Conservation (phyloP, 1,284 basidiomycete species). For the Jaminaea rosea region DNA sequence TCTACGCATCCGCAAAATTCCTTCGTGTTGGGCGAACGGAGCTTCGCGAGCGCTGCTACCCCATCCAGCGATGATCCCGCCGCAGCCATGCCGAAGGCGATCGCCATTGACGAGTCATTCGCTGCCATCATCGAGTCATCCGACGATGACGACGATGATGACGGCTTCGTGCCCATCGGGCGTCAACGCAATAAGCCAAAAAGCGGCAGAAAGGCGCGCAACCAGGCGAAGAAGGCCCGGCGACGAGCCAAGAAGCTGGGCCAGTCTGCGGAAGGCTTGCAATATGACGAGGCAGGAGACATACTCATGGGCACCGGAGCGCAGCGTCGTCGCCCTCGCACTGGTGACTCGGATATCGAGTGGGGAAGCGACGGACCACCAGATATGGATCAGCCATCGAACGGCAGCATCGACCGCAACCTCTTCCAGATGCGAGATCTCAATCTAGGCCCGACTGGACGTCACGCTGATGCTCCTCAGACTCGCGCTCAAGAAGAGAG, state of each 20-base stretch:
- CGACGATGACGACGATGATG: constrained; percentile 8
- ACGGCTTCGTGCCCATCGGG: neutral
- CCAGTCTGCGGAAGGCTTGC: neutral
- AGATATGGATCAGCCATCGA: neutral
- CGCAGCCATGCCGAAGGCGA: neutral
- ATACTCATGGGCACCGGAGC: neutral
- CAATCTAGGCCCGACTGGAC: neutral
- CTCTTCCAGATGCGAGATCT: constrained; percentile 2
- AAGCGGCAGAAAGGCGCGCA: constrained; percentile 11
- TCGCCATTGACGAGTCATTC: neutral
- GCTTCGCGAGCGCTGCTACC: too few relatives aligned
- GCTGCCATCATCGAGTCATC: neutral
- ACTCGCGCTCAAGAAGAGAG: neutral
- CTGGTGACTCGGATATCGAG: constrained; percentile 37
- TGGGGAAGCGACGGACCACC: constrained; percentile 42
- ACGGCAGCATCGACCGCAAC: constrained; percentile 1
- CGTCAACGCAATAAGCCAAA: neutral
- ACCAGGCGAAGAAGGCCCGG: constrained; percentile 10
- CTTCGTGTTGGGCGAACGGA: constrained; percentile 18
- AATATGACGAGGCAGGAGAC: neutral
- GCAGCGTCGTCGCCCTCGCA: constrained; percentile 12
- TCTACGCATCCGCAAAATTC: too few relatives aligned
- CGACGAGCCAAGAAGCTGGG: constrained; percentile 2
- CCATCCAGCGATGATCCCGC: too few relatives aligned
- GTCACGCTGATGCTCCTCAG: neutral